Base-by-base conservation (phyloP, 805 yeast species). In the Hanseniaspora vineae region DNA sequence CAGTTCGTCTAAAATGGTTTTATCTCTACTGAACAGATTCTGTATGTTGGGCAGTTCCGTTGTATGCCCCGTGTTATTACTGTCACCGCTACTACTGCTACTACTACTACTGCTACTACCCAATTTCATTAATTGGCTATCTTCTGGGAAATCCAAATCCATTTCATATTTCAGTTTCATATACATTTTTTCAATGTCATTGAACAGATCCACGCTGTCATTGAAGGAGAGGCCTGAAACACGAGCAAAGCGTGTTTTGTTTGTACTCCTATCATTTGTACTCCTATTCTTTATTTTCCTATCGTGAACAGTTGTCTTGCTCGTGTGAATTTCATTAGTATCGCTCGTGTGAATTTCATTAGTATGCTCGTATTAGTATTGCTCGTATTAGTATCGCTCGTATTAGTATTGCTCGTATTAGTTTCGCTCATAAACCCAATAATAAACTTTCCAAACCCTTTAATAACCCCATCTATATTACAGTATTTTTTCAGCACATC, bases 141-240 rank as follows among this genome's bases (percentile, higher is more conserved):
- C 46, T 42, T 23, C 35, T 31, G 42, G 14, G 14, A 33, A 31
- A 20, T 39, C 48, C 12, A 42, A 44, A 15, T 45, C 46, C 44
- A 46, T 37, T 11, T 50, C 51, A 42, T 57, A 49, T 32, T 50
- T 43, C 15, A 35, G 31, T 17, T 44, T 72, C 43, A 78, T 81
- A 59, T 79, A 81, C 87, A 82, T 82, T 53, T 78, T 73, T 56
- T 81, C 88, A 63, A 82, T 80, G 53, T 81, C 88, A 50, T 72
- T 71, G 31, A 82, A 77, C 31, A 80, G 80, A 0, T 78, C 77
- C 47, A 81, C 67, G 54, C 86, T 81, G 57, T 82, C 87, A 64
- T 77, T 73, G 48, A 79, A 77, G 4, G 12, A 75, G 75, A 40
- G 75, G 9, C 12, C 14, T 14, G 15, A n/a, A n/a, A n/a, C n/a